phyloP scores from a whole-genome alignment of 129 eudicot genomes.

The Chrysanthemum makinoi region DNA sequence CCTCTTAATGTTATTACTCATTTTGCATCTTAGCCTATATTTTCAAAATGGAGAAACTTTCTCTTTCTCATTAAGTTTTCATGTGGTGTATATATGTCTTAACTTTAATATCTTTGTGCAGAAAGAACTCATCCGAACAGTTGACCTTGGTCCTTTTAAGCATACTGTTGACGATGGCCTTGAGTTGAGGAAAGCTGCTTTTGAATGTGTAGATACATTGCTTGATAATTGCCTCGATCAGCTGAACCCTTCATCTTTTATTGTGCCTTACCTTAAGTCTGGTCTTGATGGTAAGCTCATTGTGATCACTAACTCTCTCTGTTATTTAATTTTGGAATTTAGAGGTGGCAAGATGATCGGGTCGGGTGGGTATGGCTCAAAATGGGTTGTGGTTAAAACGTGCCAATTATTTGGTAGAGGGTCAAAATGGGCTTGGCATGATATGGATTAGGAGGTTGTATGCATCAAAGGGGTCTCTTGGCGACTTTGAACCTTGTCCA shows the following conservation, averaged over 20 bases:
- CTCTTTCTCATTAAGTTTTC: neutral
- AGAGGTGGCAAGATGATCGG: neutral
- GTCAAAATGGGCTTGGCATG: too few species aligned
- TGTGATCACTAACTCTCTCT: neutral
- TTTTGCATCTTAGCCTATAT: neutral
- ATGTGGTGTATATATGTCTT: neutral
- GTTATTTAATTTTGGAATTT: neutral
- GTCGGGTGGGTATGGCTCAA: too few species aligned
- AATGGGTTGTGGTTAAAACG: too few species aligned
- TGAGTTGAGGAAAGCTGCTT: slow-evolving; percentile 97
- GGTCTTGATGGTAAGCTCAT: slow-evolving; percentile 86
- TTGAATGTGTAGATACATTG: slow-evolving; percentile 97
- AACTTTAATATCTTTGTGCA: slow-evolving; percentile 36
- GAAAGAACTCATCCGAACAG: slow-evolving; percentile 96
- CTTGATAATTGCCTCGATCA: slow-evolving; percentile 95
- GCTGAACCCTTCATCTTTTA: slow-evolving; percentile 93
- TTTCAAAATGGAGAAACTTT: neutral
- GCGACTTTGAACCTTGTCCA: too few species aligned
- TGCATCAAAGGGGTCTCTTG: too few species aligned
- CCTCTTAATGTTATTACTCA: neutral
- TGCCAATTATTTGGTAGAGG: too few species aligned
- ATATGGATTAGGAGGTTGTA: too few species aligned
- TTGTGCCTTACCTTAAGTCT: slow-evolving; percentile 85
- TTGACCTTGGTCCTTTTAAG: slow-evolving; percentile 98
- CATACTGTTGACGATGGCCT: slow-evolving; percentile 99